A percentile compares a stretch with the other conserved stretches of the same genome.
phyloP scores from a whole-genome alignment of 306 rosid species.

The Castanea sativa region DNA sequence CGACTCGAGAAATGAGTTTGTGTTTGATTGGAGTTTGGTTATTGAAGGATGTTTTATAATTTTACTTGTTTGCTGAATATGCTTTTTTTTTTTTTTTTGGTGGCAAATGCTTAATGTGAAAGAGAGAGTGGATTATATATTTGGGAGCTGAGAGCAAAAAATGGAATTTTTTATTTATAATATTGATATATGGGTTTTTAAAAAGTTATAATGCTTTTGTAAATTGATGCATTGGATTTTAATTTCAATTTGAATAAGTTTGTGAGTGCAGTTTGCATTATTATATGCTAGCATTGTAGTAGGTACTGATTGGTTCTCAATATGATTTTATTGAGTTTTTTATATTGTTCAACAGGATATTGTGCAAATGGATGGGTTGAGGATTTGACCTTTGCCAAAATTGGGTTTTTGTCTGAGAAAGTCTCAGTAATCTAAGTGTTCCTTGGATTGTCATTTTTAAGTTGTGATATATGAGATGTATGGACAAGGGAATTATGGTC shows the following conservation, averaged over 20 bases:
- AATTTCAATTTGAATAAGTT: not conserved
- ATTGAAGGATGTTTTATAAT: not conserved
- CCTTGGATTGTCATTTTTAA: not conserved
- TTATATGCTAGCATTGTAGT: not conserved
- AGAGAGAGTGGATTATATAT: not conserved
- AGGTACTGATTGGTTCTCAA: not conserved
- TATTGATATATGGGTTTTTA: not conserved
- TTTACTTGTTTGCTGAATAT: not conserved
- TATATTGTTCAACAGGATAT: not conserved
- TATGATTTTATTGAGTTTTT: not conserved
- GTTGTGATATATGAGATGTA: constrained; percentile 42
- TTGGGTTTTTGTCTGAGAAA: constrained; percentile 14
- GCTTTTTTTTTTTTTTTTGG: not conserved
- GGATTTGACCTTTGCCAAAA: constrained; percentile 18
- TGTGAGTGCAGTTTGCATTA: not conserved
- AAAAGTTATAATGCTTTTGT: not conserved
- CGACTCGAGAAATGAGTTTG: not conserved
- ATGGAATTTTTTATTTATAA: not conserved
- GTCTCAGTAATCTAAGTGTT: constrained; percentile 17
- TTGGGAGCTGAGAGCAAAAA: not conserved
- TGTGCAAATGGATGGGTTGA: constrained; percentile 7
- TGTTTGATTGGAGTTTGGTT: not conserved
- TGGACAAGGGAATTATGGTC: constrained; percentile 57
- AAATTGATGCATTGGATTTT: not conserved
- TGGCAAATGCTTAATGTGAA: not conserved